A percentile compares a stretch with the other conserved stretches of the same genome.
Conservation (phyloP, 495 filamentous ascomycete genomes). For the Massariosphaeria phaeospora region DNA sequence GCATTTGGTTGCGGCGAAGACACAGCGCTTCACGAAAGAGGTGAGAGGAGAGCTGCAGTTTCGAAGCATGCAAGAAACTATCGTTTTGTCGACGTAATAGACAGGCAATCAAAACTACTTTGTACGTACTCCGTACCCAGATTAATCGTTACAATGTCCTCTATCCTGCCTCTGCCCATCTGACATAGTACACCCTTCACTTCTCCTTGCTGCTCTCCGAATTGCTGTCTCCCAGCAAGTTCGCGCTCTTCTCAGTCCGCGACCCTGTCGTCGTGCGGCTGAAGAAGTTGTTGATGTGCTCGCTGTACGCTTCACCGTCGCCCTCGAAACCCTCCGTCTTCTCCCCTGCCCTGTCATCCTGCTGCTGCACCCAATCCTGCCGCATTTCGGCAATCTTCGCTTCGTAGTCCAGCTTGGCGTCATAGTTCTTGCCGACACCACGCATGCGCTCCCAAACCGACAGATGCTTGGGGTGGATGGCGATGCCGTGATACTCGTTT, state of each 20-base stretch:
- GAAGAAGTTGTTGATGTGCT: slow-evolving; percentile 36
- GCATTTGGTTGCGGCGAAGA: too few species aligned
- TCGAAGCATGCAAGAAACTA: too few species aligned
- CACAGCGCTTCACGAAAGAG: too few species aligned
- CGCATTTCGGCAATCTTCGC: slow-evolving; percentile 77
- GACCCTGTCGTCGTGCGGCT: not conserved
- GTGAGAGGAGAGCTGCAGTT: too few species aligned
- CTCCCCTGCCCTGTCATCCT: slow-evolving; percentile 48
- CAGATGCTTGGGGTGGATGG: slow-evolving; percentile 79
- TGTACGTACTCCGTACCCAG: too few species aligned
- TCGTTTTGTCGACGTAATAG: too few species aligned
- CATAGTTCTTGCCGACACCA: slow-evolving; percentile 68
- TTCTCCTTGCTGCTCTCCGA: slow-evolving; percentile 1
- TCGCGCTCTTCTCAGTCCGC: too few species aligned
- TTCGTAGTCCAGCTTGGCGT: slow-evolving; percentile 71
- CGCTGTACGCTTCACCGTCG: slow-evolving; percentile 39
- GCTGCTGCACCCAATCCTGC: slow-evolving; percentile 56
- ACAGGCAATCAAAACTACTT: too few species aligned
- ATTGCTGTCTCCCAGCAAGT: too few species aligned
- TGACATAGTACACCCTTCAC: too few species aligned
- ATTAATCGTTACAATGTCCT: too few species aligned
- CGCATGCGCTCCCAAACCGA: slow-evolving; percentile 71
- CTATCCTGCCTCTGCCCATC: too few species aligned
- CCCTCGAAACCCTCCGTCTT: slow-evolving; percentile 40
- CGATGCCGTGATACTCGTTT: slow-evolving; percentile 80